These are phyloP conservation scores for Dianthus caryophyllus DNA, from an alignment of 148 eudicot genomes.

Conservation along the genomic window DNA sequence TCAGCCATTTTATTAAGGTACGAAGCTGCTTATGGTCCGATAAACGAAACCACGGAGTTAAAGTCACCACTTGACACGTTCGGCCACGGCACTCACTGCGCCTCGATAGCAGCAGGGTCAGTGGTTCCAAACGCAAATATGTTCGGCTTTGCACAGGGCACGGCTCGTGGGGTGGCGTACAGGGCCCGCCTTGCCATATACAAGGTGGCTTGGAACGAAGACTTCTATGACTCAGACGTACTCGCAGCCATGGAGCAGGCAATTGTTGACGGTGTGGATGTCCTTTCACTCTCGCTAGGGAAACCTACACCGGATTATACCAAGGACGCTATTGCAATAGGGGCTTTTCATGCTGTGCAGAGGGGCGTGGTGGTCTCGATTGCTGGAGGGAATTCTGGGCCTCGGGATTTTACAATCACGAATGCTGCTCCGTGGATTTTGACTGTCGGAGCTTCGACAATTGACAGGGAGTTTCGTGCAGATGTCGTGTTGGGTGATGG, in stretches of 20 bases:
- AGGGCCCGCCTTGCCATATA: constrained; percentile 80
- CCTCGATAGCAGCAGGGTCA: constrained; percentile 90
- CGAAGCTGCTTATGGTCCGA: constrained; percentile 34
- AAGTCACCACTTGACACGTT: constrained; percentile 79
- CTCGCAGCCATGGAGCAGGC: constrained; percentile 87
- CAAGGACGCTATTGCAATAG: constrained; percentile 74
- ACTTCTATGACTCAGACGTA: constrained; percentile 76
- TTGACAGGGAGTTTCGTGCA: constrained; percentile 88
- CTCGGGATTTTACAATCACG: constrained; percentile 50
- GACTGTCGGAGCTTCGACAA: constrained; percentile 89
- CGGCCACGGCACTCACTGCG: constrained; percentile 89
- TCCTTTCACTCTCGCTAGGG: constrained; percentile 85
- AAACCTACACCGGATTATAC: constrained; percentile 42
- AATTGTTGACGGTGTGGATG: constrained; percentile 61
- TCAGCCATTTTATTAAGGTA: constrained; percentile 17
- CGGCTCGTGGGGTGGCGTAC: constrained; percentile 83
- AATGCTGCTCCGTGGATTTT: constrained; percentile 94
- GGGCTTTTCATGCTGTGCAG: constrained; percentile 58
- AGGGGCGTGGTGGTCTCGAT: constrained; percentile 71
- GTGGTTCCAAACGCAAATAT: constrained; percentile 51
- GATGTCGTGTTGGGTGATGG: constrained; percentile 78
- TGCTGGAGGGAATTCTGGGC: constrained; percentile 89
- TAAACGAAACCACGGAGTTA: constrained; percentile 39
- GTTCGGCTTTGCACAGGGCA: constrained; percentile 60
- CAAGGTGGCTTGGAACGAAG: constrained; percentile 72